phyloP scores from a whole-genome alignment of 2,329 filamentous ascomycete species.

The Cyphellophora attinorum region DNA sequence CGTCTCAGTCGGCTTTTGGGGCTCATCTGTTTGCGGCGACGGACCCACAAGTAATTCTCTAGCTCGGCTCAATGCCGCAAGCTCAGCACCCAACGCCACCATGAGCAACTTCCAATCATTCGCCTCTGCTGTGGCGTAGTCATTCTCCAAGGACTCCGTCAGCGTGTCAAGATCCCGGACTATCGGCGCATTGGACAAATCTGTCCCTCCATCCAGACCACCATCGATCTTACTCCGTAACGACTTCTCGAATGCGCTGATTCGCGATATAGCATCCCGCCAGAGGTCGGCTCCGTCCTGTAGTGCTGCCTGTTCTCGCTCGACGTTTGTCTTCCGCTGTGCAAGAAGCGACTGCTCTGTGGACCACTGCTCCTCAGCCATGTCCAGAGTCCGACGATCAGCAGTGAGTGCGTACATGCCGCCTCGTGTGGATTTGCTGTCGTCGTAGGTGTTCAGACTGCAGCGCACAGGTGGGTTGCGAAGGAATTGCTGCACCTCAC shows the following conservation, averaged over 20 bases:
- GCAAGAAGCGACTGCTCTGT: conserved; percentile 37
- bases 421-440: background rate
- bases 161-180: conserved; percentile 8
- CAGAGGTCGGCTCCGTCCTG: conserved; percentile 50
- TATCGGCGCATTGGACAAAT: conserved; percentile 6
- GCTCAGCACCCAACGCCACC: conserved; percentile 52
- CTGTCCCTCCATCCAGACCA: background rate
- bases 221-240: conserved; percentile 31
- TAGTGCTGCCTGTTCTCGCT: conserved; percentile 46
- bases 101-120: conserved; percentile 53
- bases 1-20: conserved; percentile 2
- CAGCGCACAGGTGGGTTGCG: conserved; percentile 32
- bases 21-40: background rate
- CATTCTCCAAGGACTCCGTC: conserved; percentile 34
- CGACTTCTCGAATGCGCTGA: conserved; percentile 43
- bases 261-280: conserved; percentile 43
- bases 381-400: conserved; percentile 48
- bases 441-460: conserved; percentile 20
- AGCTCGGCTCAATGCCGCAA: conserved; percentile 43
- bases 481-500: conserved; percentile 45
- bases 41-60: conserved; percentile 24
- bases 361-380: conserved; percentile 49
- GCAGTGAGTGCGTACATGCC: conserved; percentile 44
- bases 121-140: conserved; percentile 41
- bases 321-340: conserved; percentile 34